Conservation (phyloP, 495 filamentous ascomycete species). For the Neurospora sp. region DNA sequence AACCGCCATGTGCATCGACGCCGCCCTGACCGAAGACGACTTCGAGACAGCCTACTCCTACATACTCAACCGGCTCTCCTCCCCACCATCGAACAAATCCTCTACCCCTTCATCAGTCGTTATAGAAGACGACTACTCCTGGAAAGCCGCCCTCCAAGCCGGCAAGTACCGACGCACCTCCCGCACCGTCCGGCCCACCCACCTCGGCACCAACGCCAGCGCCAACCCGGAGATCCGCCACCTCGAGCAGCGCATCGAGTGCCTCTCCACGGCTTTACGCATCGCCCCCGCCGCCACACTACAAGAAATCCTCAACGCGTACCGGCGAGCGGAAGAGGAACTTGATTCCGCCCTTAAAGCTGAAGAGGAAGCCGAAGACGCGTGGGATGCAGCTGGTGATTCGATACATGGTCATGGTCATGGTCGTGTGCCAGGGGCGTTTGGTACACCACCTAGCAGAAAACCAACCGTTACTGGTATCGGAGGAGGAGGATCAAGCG, state of each 20-base stretch:
- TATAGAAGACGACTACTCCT: constrained; percentile 67
- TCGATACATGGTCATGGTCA: constrained; percentile 42
- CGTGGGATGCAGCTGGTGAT: constrained; percentile 62
- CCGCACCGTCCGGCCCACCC: constrained; percentile 34
- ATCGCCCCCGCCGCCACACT: constrained; percentile 71
- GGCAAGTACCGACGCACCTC: constrained; percentile 61
- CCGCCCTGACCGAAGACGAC: constrained; percentile 76
- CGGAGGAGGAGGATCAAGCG: constrained; percentile 4
- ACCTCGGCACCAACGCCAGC: constrained; percentile 39
- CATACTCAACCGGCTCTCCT: constrained; percentile 57
- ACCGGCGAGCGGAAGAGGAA: constrained; percentile 83
- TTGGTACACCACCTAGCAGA: constrained; percentile 20
- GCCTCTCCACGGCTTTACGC: constrained; percentile 73
- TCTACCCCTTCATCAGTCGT: constrained; percentile 6
- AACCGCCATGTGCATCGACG: constrained; percentile 79
- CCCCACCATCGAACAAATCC: neutral
- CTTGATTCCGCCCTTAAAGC: constrained; percentile 55
- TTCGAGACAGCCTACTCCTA: constrained; percentile 98
- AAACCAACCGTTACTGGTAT: neutral
- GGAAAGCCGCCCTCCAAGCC: constrained; percentile 84
- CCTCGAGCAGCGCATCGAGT: constrained; percentile 79
- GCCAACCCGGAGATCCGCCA: constrained; percentile 50
- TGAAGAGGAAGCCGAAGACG: constrained; percentile 64
- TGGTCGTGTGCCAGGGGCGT: constrained; percentile 27
- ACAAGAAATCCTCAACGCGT: constrained; percentile 74